Percentiles rank a stretch among this genome's conserved stretches.
Conservation (phyloP, 2,329 filamentous ascomycete genomes). For the Neoarthrinium moseri region DNA sequence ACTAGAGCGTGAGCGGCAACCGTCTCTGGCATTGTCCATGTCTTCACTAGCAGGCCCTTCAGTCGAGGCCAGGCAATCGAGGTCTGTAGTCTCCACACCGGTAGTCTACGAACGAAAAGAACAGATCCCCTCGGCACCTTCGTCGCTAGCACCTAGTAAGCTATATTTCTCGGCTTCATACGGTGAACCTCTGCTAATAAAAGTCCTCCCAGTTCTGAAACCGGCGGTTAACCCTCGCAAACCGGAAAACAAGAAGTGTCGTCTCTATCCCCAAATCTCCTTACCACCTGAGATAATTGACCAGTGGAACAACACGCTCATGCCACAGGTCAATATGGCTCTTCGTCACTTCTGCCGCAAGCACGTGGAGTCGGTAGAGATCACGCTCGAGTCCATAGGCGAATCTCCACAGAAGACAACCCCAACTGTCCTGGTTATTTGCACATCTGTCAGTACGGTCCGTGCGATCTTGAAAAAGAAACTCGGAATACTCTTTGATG, state of each 20-base stretch:
- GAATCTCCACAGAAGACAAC: slow-evolving; percentile 63
- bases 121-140: not conserved
- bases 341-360: slow-evolving; percentile 71
- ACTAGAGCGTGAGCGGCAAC: slow-evolving; percentile 9
- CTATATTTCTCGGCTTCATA: not conserved
- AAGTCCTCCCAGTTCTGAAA: too few relatives aligned
- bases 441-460: slow-evolving; percentile 71
- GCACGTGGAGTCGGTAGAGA: slow-evolving; percentile 74
- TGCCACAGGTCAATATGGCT: slow-evolving; percentile 71
- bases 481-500: slow-evolving; percentile 64
- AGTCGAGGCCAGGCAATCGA: not conserved
- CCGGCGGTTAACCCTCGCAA: slow-evolving; percentile 12
- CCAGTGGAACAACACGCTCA: slow-evolving; percentile 69
- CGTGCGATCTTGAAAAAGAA: slow-evolving; percentile 69
- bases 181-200: too few relatives aligned
- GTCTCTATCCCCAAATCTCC: slow-evolving; percentile 59
- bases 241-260: slow-evolving; percentile 40
- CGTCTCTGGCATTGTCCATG: slow-evolving; percentile 9
- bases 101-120: slow-evolving; percentile 7
- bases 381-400: slow-evolving; percentile 73
- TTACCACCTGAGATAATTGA: slow-evolving; percentile 62
- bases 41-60: slow-evolving; percentile 12
- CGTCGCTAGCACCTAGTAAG: not conserved
- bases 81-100: slow-evolving; percentile 5
- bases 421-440: slow-evolving; percentile 76